Percentiles rank a stretch among this genome's conserved stretches.
Evolutionary conservation across 495 filamentous ascomycete species (phyloP).

Genomic region (Recurvomyces mirabilis): DNA sequence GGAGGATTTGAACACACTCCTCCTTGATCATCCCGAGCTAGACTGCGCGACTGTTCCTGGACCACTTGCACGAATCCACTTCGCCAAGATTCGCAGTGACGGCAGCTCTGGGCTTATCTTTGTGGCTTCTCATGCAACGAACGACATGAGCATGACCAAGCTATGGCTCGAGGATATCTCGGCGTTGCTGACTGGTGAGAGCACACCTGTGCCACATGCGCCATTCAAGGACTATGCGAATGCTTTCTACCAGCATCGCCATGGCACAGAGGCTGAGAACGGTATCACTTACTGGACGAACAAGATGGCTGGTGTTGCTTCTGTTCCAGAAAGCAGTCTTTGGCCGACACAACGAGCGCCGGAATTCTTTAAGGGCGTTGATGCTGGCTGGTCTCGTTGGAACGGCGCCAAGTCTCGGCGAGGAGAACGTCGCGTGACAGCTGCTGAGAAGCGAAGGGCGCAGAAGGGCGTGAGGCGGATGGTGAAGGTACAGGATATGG

Average conservation of each 20-base stretch:
- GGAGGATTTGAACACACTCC: conserved; percentile 7
- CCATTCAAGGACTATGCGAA: conserved; percentile 9
- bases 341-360: conserved; percentile 5
- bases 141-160: conserved; percentile 10
- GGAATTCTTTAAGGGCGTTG: conserved; percentile 7
- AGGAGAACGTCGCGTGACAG: not conserved
- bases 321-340: not conserved
- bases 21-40: conserved; percentile 6
- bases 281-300: conserved; percentile 7
- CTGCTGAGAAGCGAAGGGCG: not conserved
- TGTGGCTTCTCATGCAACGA: conserved; percentile 6
- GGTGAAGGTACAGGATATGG: conserved; percentile 5
- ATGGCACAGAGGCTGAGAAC: conserved; percentile 4
- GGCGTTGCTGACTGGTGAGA: not conserved
- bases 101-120: conserved; percentile 8
- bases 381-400: conserved; percentile 2
- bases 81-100: not conserved
- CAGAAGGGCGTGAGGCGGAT: conserved; percentile 6
- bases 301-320: not conserved
- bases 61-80: conserved; percentile 3
- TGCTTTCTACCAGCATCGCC: conserved; percentile 3
- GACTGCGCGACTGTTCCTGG: conserved; percentile 4
- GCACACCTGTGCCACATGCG: conserved; percentile 1
- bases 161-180: conserved; percentile 6
- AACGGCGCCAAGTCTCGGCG: conserved; percentile 3